Evolutionary conservation across 1,139 yeast species (phyloP), one percentile per base, ranked within the genome.

Genomic region (Scheffersomyces lignicola): DNA sequence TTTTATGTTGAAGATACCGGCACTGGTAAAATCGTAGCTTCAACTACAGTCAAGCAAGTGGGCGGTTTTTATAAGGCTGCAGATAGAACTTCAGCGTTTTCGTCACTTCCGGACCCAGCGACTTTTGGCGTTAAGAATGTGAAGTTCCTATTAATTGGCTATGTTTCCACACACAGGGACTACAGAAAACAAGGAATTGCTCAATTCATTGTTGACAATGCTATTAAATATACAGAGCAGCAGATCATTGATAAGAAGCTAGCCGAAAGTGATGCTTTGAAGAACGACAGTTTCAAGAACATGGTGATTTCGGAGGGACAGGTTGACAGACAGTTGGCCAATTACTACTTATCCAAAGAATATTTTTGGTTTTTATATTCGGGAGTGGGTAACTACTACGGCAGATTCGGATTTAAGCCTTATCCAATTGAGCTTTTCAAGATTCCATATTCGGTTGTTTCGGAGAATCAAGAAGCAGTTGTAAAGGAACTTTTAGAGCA

Each of bases 301-400:
- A 58, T 65, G 69, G 68, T 64, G 3, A 44, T 45, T 10, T 43
- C 52, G 11, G 45, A 54, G 13, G 68, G 69, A 1, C 29, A 39
- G n/a, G 38, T 65, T 6, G 73, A 68, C 42, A 24, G 30, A 5
- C 44, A 43, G 9, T 53, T 68, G 49, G 71, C 69, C 18, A 51
- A 54, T 38, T 60, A 67, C 36, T 62, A 64, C 37, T 54, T 69
- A 43, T 46, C 64, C 23, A 64, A 66, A 39, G 49, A 64, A 39
- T 67, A 63, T 42, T 54, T 66, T 36, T 67, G 73, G 75, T 45
- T 48, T 14, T 54, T 68, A 36, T 65, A 67, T 44, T 67, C 74
- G 3, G 65, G 59, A 1, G 59, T 58, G 4, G 64, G 59, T 7
- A 48, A 44, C 8, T 64, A 51, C 32, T 69, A 68, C 40, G 56